Base-by-base conservation (phyloP, 371 early-diverging fungal genomes). In the Cokeromyces recurvatus region DNA sequence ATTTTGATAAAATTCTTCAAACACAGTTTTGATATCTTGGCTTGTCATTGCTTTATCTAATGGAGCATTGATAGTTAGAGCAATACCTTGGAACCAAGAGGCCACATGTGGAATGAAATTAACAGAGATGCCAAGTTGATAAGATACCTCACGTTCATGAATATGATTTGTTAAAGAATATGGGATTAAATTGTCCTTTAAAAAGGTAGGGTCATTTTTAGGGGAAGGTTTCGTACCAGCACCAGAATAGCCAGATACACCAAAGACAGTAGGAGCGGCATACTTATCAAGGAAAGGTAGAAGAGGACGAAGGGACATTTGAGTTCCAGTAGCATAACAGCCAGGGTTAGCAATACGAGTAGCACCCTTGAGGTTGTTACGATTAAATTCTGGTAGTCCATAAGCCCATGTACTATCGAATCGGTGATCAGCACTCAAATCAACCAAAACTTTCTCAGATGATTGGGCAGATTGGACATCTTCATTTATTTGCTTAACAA, bases 321-420 rank as follows among this genome's bases (percentile, higher is more conserved):
- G 98, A 15, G 91, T 80, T 22, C 94, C 96, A 1, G 98, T 97
- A 9, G 98, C 98, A 66, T 97, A 97, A 70, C 98, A 97, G 0
- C 98, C 98, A 4, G 98, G 98, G 70, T 97, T 97, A 44, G 92
- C 79, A 41, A 97, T 87, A 42, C 82, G 82, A 14, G 63, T 81
- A 21, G 83, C 74, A 3, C 68, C 71, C 8, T 46, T 47, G 29
- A 93, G 54, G 41, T 78, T 62, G 21, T 66, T 66, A 23, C 90
- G 81, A 57, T 79, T 76, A 51, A 91, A 82, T 70, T 92, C 81
- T 32, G 95, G 94, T 38, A 97, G 82, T 22, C 96, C 95, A 67
- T 97, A 96, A 15, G 80, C 77, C 98, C 97, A 96, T 32, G 71
- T 68, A 11, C 72, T 55, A 44, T 89, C 84, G 43, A 97, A 97